Evolutionary conservation across 805 yeast species (phyloP).

Genomic region (Kazachstania martiniae): DNA sequence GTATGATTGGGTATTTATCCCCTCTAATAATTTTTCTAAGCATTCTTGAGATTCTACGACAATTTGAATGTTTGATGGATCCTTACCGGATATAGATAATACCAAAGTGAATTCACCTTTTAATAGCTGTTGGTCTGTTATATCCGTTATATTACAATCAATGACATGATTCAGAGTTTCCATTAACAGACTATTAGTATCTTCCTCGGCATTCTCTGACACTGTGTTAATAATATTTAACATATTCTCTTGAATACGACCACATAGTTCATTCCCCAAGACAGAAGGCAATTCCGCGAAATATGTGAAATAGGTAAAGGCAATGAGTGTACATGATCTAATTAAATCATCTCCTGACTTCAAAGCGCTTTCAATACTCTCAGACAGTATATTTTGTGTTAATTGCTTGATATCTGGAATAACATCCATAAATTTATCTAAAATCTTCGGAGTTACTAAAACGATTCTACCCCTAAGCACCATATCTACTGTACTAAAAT

Average conservation of each 20-base stretch:
- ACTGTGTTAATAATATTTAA: slow-evolving; percentile 35
- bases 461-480: slow-evolving; percentile 41
- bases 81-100: slow-evolving; percentile 55
- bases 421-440: slow-evolving; percentile 38
- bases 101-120: slow-evolving; percentile 48
- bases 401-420: slow-evolving; percentile 26
- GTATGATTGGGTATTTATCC: slow-evolving; percentile 36
- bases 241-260: slow-evolving; percentile 15
- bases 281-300: slow-evolving; percentile 28
- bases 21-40: slow-evolving; percentile 45
- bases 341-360: slow-evolving; percentile 24
- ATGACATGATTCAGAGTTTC: slow-evolving; percentile 47
- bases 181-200: slow-evolving; percentile 60
- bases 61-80: slow-evolving; percentile 64
- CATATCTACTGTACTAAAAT: slow-evolving; percentile 15
- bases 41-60: slow-evolving; percentile 60
- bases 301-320: slow-evolving; percentile 41
- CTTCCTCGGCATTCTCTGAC: slow-evolving; percentile 60
- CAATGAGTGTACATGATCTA: slow-evolving; percentile 32
- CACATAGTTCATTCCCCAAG: slow-evolving; percentile 12
- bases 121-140: slow-evolving; percentile 21
- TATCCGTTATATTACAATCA: slow-evolving; percentile 29
- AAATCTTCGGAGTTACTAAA: slow-evolving; percentile 43
- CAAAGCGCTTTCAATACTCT: slow-evolving; percentile 17
- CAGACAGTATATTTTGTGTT: slow-evolving; percentile 21